A percentile compares a stretch with the other conserved stretches of the same genome.
Conservation (phyloP, 768 basidiomycete genomes). For the Serpula lacrymans region DNA sequence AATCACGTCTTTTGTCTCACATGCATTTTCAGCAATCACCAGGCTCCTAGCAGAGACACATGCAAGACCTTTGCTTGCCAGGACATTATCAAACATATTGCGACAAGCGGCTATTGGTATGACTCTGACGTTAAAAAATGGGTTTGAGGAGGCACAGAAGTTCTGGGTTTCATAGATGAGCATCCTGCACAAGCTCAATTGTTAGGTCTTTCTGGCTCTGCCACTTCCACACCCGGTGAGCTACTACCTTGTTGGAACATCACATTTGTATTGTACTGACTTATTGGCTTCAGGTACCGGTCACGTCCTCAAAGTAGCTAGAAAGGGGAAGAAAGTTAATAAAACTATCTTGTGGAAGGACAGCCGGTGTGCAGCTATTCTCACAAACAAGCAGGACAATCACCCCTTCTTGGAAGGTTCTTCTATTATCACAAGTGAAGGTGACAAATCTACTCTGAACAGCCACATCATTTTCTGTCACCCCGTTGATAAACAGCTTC, state of each 20-base stretch:
- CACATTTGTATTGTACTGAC: background rate
- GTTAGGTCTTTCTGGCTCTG: too few species aligned
- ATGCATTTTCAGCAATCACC: conserved; percentile 26
- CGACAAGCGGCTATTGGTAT: conserved; percentile 11
- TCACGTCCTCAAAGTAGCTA: background rate
- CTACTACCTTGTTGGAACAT: background rate
- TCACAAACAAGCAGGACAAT: background rate
- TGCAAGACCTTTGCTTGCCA: conserved; percentile 10
- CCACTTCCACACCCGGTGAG: background rate
- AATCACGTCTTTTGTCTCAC: conserved; percentile 21
- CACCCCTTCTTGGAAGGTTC: background rate
- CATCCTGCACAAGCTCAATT: conserved; percentile 4
- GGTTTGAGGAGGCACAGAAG: conserved; percentile 3
- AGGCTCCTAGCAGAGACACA: conserved; percentile 25
- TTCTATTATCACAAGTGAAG: background rate
- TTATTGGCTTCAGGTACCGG: background rate
- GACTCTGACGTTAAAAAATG: conserved; percentile 2
- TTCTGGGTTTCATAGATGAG: conserved; percentile 1
- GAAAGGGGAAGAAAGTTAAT: too few species aligned
- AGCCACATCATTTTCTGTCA: background rate
- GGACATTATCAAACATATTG: conserved; percentile 14
- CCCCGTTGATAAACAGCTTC: background rate
- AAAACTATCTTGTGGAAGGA: background rate
- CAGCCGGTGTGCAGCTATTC: conserved; percentile 1
- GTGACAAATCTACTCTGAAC: background rate